A percentile compares a stretch with the other conserved stretches of the same genome.
These are phyloP conservation scores for Talaromyces sp. DNA, from an alignment of 2,329 filamentous ascomycete genomes.

Conservation along the genomic window DNA sequence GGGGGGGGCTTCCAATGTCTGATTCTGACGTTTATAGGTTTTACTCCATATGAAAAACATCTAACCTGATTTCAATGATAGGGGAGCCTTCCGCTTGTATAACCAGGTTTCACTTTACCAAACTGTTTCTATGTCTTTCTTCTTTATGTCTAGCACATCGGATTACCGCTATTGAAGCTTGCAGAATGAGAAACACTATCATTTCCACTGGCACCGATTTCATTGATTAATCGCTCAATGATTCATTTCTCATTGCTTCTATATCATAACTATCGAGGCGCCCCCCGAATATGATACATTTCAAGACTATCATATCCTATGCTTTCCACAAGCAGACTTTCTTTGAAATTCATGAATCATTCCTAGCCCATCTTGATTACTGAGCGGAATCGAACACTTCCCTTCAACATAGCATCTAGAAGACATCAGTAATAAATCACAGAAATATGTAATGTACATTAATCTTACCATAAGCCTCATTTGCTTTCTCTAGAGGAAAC, in stretches of 20 bases:
- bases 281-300: neutral
- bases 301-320: neutral
- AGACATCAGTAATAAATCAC: neutral
- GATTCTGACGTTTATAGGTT: neutral
- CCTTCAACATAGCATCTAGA: conserved; percentile 48
- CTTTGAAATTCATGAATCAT: neutral
- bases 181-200: neutral
- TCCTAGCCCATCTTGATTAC: conserved; percentile 47
- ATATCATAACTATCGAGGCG: neutral
- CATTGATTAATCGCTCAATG: neutral
- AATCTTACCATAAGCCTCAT: conserved; percentile 48
- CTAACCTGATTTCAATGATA: neutral
- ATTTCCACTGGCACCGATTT: neutral
- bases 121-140: neutral
- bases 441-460: neutral
- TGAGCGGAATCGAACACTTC: conserved; percentile 50
- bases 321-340: neutral
- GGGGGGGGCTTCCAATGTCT: neutral
- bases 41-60: neutral
- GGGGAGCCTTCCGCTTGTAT: neutral
- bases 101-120: neutral
- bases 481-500: conserved; percentile 31
- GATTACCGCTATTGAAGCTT: neutral
- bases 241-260: neutral
- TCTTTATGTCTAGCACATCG: neutral